A percentile compares a stretch with the other conserved stretches of the same genome.
These are phyloP conservation scores for Thielaviopsis populi DNA, from an alignment of 2,329 filamentous ascomycete genomes.

Conservation along the genomic window DNA sequence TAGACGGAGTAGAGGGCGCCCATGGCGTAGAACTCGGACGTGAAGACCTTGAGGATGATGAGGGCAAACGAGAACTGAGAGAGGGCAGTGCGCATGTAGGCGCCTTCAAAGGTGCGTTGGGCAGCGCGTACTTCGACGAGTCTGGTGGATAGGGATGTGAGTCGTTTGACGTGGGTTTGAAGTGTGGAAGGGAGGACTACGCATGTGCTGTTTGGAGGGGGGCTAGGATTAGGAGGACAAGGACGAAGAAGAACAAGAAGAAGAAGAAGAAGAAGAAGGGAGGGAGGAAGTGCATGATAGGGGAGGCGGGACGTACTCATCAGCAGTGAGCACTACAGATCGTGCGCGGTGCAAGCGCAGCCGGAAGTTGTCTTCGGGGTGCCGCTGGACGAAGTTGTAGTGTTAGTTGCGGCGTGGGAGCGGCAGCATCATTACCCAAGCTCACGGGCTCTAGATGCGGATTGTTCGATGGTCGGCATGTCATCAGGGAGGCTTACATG, in stretches of 20 bases:
- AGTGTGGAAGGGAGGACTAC: no score
- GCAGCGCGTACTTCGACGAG: conserved; percentile 89
- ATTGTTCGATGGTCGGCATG: conserved; percentile 17
- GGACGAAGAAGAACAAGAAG: background rate
- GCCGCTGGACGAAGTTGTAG: conserved; percentile 30
- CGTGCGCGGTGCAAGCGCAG: conserved; percentile 71
- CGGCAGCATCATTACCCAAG: no score
- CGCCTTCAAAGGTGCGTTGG: conserved; percentile 92
- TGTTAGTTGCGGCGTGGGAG: background rate
- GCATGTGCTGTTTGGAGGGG: background rate
- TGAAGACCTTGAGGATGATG: conserved; percentile 93
- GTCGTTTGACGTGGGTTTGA: background rate
- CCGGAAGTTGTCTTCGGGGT: conserved; percentile 59
- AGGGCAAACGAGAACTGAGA: conserved; percentile 92
- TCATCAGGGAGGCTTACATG: conserved; percentile 5
- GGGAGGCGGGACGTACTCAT: conserved; percentile 41
- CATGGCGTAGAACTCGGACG: conserved; percentile 87
- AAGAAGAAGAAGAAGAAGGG: background rate
- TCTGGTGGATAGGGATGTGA: conserved; percentile 24
- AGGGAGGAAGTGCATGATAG: background rate
- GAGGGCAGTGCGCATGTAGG: conserved; percentile 87
- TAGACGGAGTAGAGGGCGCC: conserved; percentile 93
- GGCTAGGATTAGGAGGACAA: background rate
- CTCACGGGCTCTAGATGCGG: background rate
- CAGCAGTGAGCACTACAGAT: conserved; percentile 63